A percentile compares a stretch with the other conserved stretches of the same genome.
phyloP scores from a whole-genome alignment of 2,329 filamentous ascomycete species.

The Penicillium sp. region DNA sequence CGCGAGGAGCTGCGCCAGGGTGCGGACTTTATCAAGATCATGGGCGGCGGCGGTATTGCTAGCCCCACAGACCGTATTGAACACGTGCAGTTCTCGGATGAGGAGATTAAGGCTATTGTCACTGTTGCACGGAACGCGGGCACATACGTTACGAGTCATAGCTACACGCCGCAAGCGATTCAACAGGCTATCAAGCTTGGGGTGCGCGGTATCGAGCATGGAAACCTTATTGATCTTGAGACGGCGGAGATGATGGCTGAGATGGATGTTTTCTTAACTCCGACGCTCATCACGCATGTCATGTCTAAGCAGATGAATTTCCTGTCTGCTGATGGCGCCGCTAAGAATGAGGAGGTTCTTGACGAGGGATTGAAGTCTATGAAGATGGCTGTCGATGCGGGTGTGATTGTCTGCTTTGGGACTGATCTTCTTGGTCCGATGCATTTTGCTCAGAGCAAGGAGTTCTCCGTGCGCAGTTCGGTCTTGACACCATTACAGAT shows the following conservation, averaged over 20 bases:
- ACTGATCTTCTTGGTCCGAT: conserved; percentile 55
- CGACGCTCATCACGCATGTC: conserved; percentile 53
- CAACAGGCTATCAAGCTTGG: conserved; percentile 56
- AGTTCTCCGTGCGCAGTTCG: conserved; percentile 48
- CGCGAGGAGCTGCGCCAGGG: conserved; percentile 57
- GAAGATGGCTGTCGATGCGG: conserved; percentile 51
- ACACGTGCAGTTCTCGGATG: conserved; percentile 56
- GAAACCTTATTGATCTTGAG: conserved; percentile 45
- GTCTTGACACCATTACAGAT: conserved; percentile 46
- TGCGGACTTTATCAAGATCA: conserved; percentile 63
- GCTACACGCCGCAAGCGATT: conserved; percentile 56
- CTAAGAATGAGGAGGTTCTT: conserved; percentile 55
- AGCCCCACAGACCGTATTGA: conserved; percentile 55
- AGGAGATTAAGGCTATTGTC: conserved; percentile 56
- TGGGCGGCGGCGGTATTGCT: conserved; percentile 57
- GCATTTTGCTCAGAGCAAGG: conserved; percentile 48
- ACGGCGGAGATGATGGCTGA: conserved; percentile 53
- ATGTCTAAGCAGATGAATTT: conserved; percentile 45
- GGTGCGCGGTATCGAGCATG: conserved; percentile 56
- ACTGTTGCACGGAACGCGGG: conserved; percentile 50
- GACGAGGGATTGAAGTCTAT: conserved; percentile 48
- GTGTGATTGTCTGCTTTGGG: conserved; percentile 57
- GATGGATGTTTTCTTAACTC: conserved; percentile 51
- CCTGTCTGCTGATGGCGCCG: conserved; percentile 35
- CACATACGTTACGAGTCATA: conserved; percentile 58